These are phyloP conservation scores for Emiliania huxleyi DNA, from an alignment of 78 protist species.

Conservation along the genomic window DNA sequence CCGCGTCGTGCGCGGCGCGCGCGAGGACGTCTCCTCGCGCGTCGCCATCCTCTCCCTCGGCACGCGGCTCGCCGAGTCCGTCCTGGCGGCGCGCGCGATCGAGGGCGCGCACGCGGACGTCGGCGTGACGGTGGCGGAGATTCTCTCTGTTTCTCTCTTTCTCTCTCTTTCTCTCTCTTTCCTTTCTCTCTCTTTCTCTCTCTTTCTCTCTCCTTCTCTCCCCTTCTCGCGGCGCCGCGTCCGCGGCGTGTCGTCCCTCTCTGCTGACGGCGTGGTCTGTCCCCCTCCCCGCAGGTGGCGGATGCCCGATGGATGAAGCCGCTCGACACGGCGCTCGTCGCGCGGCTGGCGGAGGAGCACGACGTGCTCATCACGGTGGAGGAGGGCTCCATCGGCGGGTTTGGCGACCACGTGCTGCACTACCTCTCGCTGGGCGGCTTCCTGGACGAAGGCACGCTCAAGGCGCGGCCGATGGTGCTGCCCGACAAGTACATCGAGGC, in stretches of 20 bases:
- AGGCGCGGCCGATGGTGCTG: conserved; percentile 40
- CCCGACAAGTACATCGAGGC: conserved; percentile 44
- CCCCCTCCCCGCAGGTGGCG: too few relatives aligned
- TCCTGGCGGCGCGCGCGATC: conserved; percentile 19
- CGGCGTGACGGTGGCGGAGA: conserved; percentile 38
- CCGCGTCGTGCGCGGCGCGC: neutral
- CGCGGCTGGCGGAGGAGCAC: neutral
- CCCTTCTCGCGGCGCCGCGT: too few relatives aligned
- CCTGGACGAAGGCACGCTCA: neutral
- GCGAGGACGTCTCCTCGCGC: neutral
- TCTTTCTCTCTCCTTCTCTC: too few relatives aligned
- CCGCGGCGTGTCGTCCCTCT: too few relatives aligned
- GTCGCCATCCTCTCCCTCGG: conserved; percentile 33
- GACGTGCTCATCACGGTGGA: conserved; percentile 35
- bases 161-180: too few relatives aligned
- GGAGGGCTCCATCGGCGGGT: conserved; percentile 51
- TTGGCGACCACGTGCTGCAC: conserved; percentile 41
- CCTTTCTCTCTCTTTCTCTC: too few relatives aligned
- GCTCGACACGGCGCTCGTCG: conserved; percentile 25
- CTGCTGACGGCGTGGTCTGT: too few relatives aligned
- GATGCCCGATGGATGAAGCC: conserved; percentile 47
- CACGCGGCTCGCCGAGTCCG: conserved; percentile 16
- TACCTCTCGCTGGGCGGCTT: conserved; percentile 8
- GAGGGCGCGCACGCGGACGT: neutral
- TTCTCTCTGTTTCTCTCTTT: too few relatives aligned